Evolutionary conservation across 768 basidiomycete species (phyloP).

Genomic region (Strobilomyces echinocephalus): DNA sequence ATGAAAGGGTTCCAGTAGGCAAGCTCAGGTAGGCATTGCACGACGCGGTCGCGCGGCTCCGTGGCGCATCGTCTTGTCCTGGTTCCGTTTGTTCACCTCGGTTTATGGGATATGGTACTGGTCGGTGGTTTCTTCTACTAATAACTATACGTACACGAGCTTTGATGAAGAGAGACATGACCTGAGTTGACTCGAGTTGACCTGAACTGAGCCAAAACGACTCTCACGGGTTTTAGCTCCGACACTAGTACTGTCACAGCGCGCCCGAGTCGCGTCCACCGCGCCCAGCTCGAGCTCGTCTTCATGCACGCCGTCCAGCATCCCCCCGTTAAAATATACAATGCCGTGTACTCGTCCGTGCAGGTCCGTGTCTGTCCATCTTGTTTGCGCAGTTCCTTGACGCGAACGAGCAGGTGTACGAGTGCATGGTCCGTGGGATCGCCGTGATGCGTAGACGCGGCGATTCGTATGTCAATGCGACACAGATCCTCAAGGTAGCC

Average conservation of each 20-base stretch:
- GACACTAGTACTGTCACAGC: slow-evolving; percentile 21
- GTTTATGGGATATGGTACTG: not conserved
- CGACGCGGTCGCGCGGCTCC: not conserved
- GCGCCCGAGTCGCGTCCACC: slow-evolving; percentile 28
- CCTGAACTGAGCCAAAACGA: no score
- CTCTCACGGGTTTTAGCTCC: slow-evolving; percentile 32
- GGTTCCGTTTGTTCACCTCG: not conserved
- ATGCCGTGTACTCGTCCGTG: slow-evolving; percentile 88
- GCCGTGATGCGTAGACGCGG: slow-evolving; percentile 95
- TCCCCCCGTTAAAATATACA: slow-evolving; percentile 78
- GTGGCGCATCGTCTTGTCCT: not conserved
- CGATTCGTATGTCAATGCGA: slow-evolving; percentile 97
- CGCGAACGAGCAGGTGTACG: slow-evolving; percentile 63
- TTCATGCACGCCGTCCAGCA: slow-evolving; percentile 35
- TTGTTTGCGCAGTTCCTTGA: not conserved
- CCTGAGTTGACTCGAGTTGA: no score
- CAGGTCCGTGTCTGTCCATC: slow-evolving; percentile 44
- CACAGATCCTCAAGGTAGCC: slow-evolving; percentile 97
- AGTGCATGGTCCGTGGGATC: slow-evolving; percentile 97
- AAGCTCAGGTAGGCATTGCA: not conserved
- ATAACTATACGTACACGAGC: no score
- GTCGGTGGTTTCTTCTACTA: no score
- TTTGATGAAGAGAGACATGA: no score
- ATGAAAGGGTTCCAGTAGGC: not conserved
- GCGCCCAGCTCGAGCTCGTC: slow-evolving; percentile 18